Percentiles rank a stretch among this genome's conserved stretches.
Evolutionary conservation across 1,284 basidiomycete species (phyloP).

Genomic region (Boletellus deceptivus): DNA sequence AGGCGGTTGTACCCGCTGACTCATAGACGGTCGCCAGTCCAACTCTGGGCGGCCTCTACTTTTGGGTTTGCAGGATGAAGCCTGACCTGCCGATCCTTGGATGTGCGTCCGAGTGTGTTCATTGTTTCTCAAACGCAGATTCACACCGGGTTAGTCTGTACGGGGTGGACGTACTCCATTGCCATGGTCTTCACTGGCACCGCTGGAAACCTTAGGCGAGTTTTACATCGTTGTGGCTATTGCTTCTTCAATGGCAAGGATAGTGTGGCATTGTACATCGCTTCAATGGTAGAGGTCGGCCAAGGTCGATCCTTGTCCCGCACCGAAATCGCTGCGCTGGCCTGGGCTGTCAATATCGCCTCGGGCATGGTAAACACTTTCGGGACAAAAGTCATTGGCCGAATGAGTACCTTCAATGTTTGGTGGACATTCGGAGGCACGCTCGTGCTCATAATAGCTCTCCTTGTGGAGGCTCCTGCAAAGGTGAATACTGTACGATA

Average conservation of each 20-base stretch:
- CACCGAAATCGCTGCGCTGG: slow-evolving; percentile 52
- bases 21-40: slow-evolving; percentile 35
- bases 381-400: slow-evolving; percentile 56
- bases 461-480: slow-evolving; percentile 53
- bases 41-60: slow-evolving; percentile 59
- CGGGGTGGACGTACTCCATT: slow-evolving; percentile 61
- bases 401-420: slow-evolving; percentile 55
- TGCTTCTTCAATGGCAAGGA: background rate
- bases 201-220: slow-evolving; percentile 55
- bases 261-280: slow-evolving; percentile 54
- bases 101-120: slow-evolving; percentile 38
- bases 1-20: background rate
- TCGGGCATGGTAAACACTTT: slow-evolving; percentile 54
- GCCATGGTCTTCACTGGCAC: slow-evolving; percentile 63
- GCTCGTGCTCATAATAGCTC: slow-evolving; percentile 51
- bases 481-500: slow-evolving; percentile 37
- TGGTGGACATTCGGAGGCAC: slow-evolving; percentile 68
- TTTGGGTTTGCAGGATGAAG: slow-evolving; percentile 67
- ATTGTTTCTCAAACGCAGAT: background rate
- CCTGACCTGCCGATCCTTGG: slow-evolving; percentile 53
- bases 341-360: slow-evolving; percentile 56
- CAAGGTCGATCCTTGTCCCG: slow-evolving; percentile 45
- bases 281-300: slow-evolving; percentile 53
- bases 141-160: slow-evolving; percentile 39
- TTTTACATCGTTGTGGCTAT: background rate